Evolutionary conservation across 768 basidiomycete species (phyloP).

Genomic region (Leccinum boreale): DNA sequence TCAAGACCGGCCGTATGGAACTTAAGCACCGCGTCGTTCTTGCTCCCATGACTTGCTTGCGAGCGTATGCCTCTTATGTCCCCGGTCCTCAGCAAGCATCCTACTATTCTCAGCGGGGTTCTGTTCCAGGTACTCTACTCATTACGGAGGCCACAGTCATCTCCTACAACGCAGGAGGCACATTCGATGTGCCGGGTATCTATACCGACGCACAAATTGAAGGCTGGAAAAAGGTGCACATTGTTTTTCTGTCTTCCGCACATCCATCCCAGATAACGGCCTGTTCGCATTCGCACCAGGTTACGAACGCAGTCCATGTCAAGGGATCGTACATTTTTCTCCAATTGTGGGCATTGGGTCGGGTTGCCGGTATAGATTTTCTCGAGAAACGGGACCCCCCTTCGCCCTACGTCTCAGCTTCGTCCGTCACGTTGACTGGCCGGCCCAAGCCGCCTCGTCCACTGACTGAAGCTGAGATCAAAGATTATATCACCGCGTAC

Average conservation of each 20-base stretch:
- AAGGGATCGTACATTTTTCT: constrained; percentile 45
- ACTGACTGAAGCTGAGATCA: constrained; percentile 30
- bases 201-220: constrained; percentile 57
- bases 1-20: constrained; percentile 38
- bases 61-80: constrained; percentile 35
- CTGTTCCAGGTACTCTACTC: constrained; percentile 48
- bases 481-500: constrained; percentile 29
- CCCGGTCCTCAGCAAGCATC: constrained; percentile 36
- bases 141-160: constrained; percentile 59
- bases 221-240: constrained; percentile 46
- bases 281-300: constrained; percentile 25
- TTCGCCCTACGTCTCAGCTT: constrained; percentile 35
- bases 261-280: not conserved
- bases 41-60: constrained; percentile 49
- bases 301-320: constrained; percentile 57
- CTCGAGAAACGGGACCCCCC: constrained; percentile 31
- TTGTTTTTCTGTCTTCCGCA: too few species aligned
- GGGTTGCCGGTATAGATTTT: constrained; percentile 35
- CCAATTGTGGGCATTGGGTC: constrained; percentile 60
- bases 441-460: constrained; percentile 16
- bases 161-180: constrained; percentile 46
- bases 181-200: constrained; percentile 55
- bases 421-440: constrained; percentile 24
- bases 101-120: constrained; percentile 51
- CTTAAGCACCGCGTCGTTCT: constrained; percentile 52